Evolutionary conservation across 208 protist genomes (phyloP).

Genomic region (Leishmania mexicana): DNA sequence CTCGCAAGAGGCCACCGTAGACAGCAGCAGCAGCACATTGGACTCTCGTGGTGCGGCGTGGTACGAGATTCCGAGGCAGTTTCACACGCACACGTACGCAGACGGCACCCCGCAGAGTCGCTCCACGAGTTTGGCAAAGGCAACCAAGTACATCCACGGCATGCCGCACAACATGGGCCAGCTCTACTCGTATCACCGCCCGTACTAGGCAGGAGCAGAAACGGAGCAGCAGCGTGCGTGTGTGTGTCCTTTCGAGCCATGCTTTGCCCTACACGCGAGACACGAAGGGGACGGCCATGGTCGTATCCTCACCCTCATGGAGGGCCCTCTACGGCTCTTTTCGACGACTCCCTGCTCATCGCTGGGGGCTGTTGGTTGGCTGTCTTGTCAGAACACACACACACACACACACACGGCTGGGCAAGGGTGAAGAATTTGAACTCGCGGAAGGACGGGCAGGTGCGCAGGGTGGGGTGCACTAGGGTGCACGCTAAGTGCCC

Average conservation of each 20-base stretch:
- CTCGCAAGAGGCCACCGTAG: constrained; percentile 19
- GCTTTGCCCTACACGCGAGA: not conserved
- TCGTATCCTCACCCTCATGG: not conserved
- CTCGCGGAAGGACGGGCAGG: not conserved
- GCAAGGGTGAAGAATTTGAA: not conserved
- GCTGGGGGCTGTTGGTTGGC: not conserved
- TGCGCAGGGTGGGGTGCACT: not conserved
- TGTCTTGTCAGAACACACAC: not conserved
- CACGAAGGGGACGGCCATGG: not conserved
- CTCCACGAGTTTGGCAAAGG: constrained; percentile 26
- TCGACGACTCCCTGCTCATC: not conserved
- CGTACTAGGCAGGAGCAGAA: constrained; percentile 47
- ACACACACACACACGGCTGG: not conserved
- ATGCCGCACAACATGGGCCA: constrained; percentile 83
- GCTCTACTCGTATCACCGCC: constrained; percentile 87
- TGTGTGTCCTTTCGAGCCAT: not conserved
- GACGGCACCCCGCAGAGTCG: constrained; percentile 37
- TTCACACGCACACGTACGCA: constrained; percentile 26
- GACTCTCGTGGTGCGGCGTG: not conserved
- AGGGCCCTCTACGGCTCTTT: not conserved
- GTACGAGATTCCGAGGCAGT: constrained; percentile 22
- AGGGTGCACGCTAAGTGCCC: not conserved
- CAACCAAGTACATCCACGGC: constrained; percentile 33
- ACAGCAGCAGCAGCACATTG: not conserved
- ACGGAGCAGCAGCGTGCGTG: not conserved